phyloP scores from a whole-genome alignment of 306 rosid species.

The Cajanus cajan region DNA sequence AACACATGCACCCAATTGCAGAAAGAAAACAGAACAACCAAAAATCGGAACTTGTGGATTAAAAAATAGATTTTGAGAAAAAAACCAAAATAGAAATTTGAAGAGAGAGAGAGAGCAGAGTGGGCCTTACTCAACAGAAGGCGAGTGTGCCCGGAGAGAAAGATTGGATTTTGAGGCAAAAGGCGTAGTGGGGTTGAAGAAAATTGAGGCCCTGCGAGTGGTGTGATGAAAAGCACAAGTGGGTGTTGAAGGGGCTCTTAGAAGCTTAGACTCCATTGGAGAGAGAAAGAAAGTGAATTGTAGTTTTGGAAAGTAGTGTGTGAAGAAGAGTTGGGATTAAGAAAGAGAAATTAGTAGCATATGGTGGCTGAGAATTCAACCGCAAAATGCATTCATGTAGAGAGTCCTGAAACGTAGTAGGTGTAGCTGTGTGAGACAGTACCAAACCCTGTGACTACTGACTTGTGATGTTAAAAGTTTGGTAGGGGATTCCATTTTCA shows the following conservation, averaged over 20 bases:
- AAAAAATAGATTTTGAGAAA: neutral
- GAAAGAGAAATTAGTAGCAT: neutral
- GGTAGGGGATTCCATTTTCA: no score
- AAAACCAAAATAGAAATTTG: no score
- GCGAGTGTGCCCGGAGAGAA: slow-evolving; percentile 36
- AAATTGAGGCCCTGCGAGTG: neutral
- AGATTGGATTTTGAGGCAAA: slow-evolving; percentile 25
- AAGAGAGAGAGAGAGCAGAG: no score
- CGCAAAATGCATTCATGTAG: neutral
- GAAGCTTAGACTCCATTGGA: slow-evolving; percentile 65
- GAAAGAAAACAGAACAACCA: neutral
- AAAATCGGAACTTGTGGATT: neutral
- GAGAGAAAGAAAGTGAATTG: neutral
- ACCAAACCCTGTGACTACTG: neutral
- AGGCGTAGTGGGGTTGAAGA: slow-evolving; percentile 27
- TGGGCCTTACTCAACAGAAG: slow-evolving; percentile 48
- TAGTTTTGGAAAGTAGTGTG: neutral
- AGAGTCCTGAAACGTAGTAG: neutral
- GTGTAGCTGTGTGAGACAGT: neutral
- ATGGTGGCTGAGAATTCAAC: neutral
- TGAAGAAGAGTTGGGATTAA: neutral
- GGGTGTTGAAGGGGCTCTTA: slow-evolving; percentile 37
- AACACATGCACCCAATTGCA: neutral
- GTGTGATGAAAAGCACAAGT: slow-evolving; percentile 19
- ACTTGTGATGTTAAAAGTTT: neutral